Evolutionary conservation across 306 rosid genomes (phyloP), one percentile per base, ranked within the genome.

Genomic region (Prunus armeniaca): DNA sequence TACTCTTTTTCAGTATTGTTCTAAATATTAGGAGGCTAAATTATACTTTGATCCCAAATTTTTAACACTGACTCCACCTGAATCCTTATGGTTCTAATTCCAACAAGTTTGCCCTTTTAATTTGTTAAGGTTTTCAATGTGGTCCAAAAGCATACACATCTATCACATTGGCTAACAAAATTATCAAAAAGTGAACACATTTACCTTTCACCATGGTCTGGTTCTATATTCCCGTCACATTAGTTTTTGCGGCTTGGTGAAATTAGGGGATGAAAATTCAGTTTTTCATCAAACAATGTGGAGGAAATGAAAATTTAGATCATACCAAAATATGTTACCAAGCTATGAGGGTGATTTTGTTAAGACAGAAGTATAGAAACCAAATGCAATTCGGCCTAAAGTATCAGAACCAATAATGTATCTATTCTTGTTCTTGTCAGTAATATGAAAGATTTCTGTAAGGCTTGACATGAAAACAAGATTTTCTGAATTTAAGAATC

Each of bases 401-500:
- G 62, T 14, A n/a, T 38, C 43, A 0, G 10, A 38, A 38, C 9
- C 9, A 38, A 38, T 38, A 38, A 38, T 38, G 9, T 38, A 9
- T 49, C 18, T 22, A 66, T 46, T 2, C 65, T 56, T 65, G 6
- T 45, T 24, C 24, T 64, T 3, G 50, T 24, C 5, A 30, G 57
- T 2, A 30, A 25, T 38, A 32, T 20, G 5, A 66, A 57, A 10
- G 17, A 27, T 55, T 34, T 14, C 66, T 3, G 49, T 38, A n/a
- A n/a, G 32, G 76, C 76, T 20, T 71, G 65, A 38, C 54, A 56
- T 72, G 43, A 58, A 58, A 41, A 12, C 56, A 12, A 67, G 19
- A 63, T 56, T 34, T 46, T 51, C 28, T 10, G 43, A 18, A 32
- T 43, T 24, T 10, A 3, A 15, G 64, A 46, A 41, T 9, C 15